These are phyloP conservation scores for Halenospora varia DNA, from an alignment of 495 filamentous ascomycete species.

Conservation along the genomic window DNA sequence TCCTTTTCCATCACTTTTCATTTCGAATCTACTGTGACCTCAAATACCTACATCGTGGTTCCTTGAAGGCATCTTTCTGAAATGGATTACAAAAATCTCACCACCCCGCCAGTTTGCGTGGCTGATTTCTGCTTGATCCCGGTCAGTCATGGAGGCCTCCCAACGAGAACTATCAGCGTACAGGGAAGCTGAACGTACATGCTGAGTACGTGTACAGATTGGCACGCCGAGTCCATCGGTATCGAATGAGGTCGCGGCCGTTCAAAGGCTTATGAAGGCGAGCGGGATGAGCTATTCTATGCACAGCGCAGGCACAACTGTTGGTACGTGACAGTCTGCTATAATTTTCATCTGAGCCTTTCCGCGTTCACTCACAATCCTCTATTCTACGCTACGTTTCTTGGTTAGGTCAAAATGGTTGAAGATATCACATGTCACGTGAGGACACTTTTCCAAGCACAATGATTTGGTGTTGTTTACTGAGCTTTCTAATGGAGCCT, in stretches of 20 bases:
- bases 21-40: too few relatives aligned
- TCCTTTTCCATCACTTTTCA: too few relatives aligned
- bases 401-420: neutral
- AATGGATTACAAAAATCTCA: conserved; percentile 36
- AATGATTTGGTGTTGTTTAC: too few relatives aligned
- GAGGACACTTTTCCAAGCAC: too few relatives aligned
- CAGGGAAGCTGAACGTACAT: too few relatives aligned
- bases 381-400: neutral
- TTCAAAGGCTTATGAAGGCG: conserved; percentile 78
- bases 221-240: conserved; percentile 82
- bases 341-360: too few relatives aligned
- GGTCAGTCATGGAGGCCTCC: conserved; percentile 35
- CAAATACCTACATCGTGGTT: too few relatives aligned
- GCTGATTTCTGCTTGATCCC: conserved; percentile 85
- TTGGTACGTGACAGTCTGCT: conserved; percentile 62
- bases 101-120: conserved; percentile 66
- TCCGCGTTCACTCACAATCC: neutral
- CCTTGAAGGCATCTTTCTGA: too few relatives aligned
- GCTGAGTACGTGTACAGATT: conserved; percentile 17
- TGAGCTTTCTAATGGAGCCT: too few relatives aligned
- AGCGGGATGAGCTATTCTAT: conserved; percentile 79
- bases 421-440: too few relatives aligned
- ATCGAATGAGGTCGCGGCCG: conserved; percentile 79
- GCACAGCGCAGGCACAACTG: conserved; percentile 85
- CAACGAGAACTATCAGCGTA: too few relatives aligned